Evolutionary conservation across 331 rosid species (phyloP), one percentile per base, ranked within the genome.

Genomic region (Quercus tomentella): DNA sequence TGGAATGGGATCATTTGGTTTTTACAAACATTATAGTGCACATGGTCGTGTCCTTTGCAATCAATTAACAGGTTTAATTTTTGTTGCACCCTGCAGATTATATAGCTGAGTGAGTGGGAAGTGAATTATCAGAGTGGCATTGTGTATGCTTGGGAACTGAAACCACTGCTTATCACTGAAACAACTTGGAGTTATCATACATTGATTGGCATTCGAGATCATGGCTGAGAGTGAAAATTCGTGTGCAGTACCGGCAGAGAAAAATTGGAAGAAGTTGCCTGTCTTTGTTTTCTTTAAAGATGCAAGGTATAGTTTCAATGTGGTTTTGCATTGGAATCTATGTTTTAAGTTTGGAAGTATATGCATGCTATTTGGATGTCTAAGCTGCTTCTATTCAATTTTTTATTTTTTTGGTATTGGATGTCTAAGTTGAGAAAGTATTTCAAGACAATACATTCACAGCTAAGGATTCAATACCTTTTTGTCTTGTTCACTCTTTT

Each of bases 231-330:
- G 80, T 71, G 81, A 73, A 58, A 70, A 43, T 76, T 52, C 82
- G 37, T 70, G 74, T 78, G 75, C 80, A 41, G 49, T 41, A 55
- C 55, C 6, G 1, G 14, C 83, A 54, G 82, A 78, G 76, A 84
- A 70, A 86, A 79, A 77, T 82, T 84, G 87, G 92, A 92, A 78
- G 65, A 92, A 77, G 65, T 75, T 88, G 41, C 95, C 97, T 26
- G 65, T 87, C 75, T 81, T 84, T 79, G 97, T 94, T 73, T 92
- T 94, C 95, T 94, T 94, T 92, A 85, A 76, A 88, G 97, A 91
- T 61, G 88, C 92, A 84, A 92, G 97, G 98, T 94, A 86, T 7
- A 25, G 7, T 20, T 58, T 31, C 2, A 51, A 43, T 51, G 30
- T 2, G 31, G 22, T 25, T n/a, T 11, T 71, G 41, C 75, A 25